phyloP scores from a whole-genome alignment of 2,329 filamentous ascomycete species.

The Didymella exigua region DNA sequence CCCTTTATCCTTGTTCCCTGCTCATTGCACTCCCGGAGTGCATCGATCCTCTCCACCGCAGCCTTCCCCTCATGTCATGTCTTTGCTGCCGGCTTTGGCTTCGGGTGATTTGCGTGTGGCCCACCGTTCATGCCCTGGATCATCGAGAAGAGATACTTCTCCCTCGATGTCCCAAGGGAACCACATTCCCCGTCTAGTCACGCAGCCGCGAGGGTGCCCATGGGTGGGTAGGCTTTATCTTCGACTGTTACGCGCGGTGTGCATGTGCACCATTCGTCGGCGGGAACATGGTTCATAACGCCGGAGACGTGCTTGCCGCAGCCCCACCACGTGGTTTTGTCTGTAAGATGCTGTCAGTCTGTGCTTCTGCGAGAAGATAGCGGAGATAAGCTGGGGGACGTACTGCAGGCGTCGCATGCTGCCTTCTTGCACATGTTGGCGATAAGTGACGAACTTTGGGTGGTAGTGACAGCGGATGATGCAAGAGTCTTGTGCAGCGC shows the following conservation, averaged over 20 bases:
- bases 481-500: neutral
- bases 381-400: conserved; percentile 35
- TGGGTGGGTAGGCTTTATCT: conserved; percentile 69
- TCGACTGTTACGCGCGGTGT: conserved; percentile 66
- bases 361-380: conserved; percentile 4
- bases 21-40: neutral
- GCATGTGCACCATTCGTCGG: conserved; percentile 68
- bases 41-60: neutral
- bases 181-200: conserved; percentile 31
- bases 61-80: conserved; percentile 12
- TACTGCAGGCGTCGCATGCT: conserved; percentile 67
- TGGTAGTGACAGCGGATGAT: neutral
- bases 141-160: conserved; percentile 16
- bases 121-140: conserved; percentile 17
- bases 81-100: conserved; percentile 7
- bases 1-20: neutral
- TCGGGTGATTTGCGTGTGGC: conserved; percentile 16
- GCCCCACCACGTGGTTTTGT: conserved; percentile 68
- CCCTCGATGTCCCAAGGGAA: conserved; percentile 10
- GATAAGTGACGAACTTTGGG: neutral
- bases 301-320: conserved; percentile 66
- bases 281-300: conserved; percentile 66
- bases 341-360: conserved; percentile 32
- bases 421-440: conserved; percentile 68
- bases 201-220: conserved; percentile 51